phyloP scores from a whole-genome alignment of 1,284 basidiomycete species.

The Cutaneotrichosporon arboriforme region DNA sequence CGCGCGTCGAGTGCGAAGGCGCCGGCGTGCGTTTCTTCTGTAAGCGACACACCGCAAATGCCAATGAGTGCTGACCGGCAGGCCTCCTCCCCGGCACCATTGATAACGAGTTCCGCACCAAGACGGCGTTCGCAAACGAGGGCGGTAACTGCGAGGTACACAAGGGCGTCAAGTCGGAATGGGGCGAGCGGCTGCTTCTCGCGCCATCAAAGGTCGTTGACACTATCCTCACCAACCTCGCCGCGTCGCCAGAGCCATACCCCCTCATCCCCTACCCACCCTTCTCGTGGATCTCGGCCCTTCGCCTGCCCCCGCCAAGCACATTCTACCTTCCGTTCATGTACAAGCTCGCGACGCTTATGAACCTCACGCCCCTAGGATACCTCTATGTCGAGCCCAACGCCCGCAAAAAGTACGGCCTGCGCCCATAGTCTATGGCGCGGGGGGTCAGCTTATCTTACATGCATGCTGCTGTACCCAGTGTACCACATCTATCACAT shows the following conservation, averaged over 20 bases:
- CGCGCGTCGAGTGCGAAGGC: slow-evolving; percentile 54
- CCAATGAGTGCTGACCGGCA: too few relatives aligned
- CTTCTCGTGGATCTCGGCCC: slow-evolving; percentile 28
- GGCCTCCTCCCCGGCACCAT: slow-evolving; percentile 48
- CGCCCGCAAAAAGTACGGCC: slow-evolving; percentile 47
- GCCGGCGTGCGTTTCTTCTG: slow-evolving; percentile 47
- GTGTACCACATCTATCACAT: slow-evolving; percentile 9
- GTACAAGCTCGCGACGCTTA: slow-evolving; percentile 37
- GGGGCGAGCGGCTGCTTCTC: slow-evolving; percentile 35
- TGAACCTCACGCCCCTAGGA: slow-evolving; percentile 38
- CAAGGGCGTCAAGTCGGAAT: slow-evolving; percentile 30
- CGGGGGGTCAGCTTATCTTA: slow-evolving; percentile 1
- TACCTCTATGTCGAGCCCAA: slow-evolving; percentile 40
- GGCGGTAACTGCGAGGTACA: slow-evolving; percentile 28
- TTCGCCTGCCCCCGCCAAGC: slow-evolving; percentile 33
- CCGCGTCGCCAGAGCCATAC: slow-evolving; percentile 29
- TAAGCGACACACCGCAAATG: too few relatives aligned
- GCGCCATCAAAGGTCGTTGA: slow-evolving; percentile 33
- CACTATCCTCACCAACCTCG: slow-evolving; percentile 39
- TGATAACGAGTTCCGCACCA: slow-evolving; percentile 71
- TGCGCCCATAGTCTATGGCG: slow-evolving; percentile 11
- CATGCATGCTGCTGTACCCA: slow-evolving; percentile 20
- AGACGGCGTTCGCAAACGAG: slow-evolving; percentile 55
- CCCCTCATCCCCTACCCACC: slow-evolving; percentile 43
- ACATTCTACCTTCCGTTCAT: slow-evolving; percentile 39